Percentiles rank a stretch among this genome's conserved stretches.
Conservation (phyloP, 805 yeast species). For the Ogataea pilisensis region DNA sequence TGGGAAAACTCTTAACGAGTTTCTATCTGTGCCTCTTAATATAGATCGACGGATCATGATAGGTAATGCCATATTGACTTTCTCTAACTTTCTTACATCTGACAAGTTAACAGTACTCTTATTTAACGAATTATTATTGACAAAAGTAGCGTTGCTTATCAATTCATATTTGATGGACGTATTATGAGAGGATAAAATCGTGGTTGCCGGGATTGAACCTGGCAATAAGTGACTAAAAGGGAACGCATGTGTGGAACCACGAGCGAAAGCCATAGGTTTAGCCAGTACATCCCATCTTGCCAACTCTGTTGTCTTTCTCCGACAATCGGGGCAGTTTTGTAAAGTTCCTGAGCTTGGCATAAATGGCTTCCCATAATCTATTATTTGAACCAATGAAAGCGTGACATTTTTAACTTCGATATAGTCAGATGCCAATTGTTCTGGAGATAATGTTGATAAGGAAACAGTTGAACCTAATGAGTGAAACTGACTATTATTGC, state of each 20-base stretch:
- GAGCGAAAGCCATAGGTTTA: conserved; percentile 50
- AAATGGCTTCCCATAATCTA: conserved; percentile 65
- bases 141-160: conserved; percentile 52
- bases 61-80: conserved; percentile 52
- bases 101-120: conserved; percentile 6
- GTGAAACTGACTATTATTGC: neutral
- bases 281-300: conserved; percentile 87
- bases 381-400: conserved; percentile 67
- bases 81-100: conserved; percentile 31
- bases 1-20: conserved; percentile 87
- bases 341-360: conserved; percentile 47
- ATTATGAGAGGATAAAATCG: conserved; percentile 51
- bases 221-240: conserved; percentile 90
- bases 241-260: conserved; percentile 70
- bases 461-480: conserved; percentile 19
- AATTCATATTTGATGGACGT: conserved; percentile 69
- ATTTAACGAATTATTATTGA: conserved; percentile 19
- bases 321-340: conserved; percentile 56
- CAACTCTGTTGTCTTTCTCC: conserved; percentile 50
- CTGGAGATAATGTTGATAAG: conserved; percentile 14
- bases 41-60: conserved; percentile 73
- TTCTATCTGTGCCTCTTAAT: conserved; percentile 75
- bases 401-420: conserved; percentile 55
- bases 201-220: conserved; percentile 81
- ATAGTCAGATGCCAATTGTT: conserved; percentile 32